Base-by-base conservation (phyloP, 2,329 filamentous ascomycete genomes). In the Raffaelea deltoideospora region DNA sequence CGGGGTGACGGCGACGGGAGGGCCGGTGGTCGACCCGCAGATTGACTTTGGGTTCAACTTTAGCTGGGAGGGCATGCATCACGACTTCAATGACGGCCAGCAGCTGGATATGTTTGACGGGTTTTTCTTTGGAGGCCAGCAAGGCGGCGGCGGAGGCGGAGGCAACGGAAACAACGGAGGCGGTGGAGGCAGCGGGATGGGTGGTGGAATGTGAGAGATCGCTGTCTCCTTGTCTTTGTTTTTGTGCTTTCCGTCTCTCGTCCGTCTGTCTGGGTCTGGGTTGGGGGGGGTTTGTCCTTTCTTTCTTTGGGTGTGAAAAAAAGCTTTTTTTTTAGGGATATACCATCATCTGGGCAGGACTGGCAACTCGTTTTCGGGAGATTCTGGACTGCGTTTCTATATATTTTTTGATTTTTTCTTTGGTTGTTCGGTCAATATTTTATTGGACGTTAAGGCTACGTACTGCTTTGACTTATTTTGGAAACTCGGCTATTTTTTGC, bases 21-120 rank as follows among this genome's bases (percentile, higher is more conserved):
- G n/a, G n/a, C n/a, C n/a, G 18, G 33, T 41, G n/a, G 18, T 21
- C 11, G 67, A 69, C 46, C 51, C 61, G 44, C 64, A 69, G 54
- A 62, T 76, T 47, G 76, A 80, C 44, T 63, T 82, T 32, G 76
- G 75, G 0, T 76, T 77, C 44, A 76, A 76, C 38, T 63, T 83
- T 32, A 76, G 75, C 24, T 75, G 72, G 69, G 65, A 74, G 41
- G 63, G 65, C 11, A 61, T 75, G 50, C 65, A 73, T 47, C 73
- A 79, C 45, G 76, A 79, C 47, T 78, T 67, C 40, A 63, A 63
- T 40, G 68, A 75, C 33, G 64, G 64, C 35, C 63, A 70, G 50
- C 65, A 74, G 49, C 65, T 80, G 49, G 71, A 81, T 40, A 67
- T 77, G 0, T 82, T 84, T 54, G 78, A 82, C 49, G 73, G 74